phyloP scores from a whole-genome alignment of 768 basidiomycete species.

The Pleurotus djamor region DNA sequence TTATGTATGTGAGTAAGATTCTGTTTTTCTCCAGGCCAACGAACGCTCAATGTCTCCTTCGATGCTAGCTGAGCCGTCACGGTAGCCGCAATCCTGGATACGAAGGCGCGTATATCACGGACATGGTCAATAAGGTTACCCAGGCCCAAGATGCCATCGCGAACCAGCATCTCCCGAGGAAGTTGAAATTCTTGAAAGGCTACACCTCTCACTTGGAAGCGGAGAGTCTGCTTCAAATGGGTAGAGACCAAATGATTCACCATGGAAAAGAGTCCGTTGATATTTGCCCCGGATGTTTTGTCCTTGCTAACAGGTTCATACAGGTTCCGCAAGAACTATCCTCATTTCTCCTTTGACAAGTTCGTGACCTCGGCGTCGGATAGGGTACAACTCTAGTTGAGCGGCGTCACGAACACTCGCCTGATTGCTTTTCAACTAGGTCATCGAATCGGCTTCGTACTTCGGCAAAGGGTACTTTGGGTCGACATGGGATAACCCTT shows the following conservation, averaged over 20 bases:
- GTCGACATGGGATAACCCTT: slow-evolving; percentile 20
- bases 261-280: background rate
- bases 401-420: background rate
- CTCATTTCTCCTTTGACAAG: background rate
- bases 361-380: background rate
- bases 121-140: background rate
- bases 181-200: background rate
- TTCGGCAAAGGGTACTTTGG: slow-evolving; percentile 38
- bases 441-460: slow-evolving; percentile 34
- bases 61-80: background rate
- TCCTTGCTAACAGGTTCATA: background rate
- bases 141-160: background rate
- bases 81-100: background rate
- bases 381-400: background rate
- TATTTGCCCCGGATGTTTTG: background rate
- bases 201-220: background rate
- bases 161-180: background rate
- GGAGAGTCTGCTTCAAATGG: background rate
- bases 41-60: background rate
- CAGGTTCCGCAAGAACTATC: background rate
- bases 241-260: background rate
- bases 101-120: background rate
- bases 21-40: background rate
- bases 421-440: background rate
- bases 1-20: background rate